phyloP scores from a whole-genome alignment of 305 asterid genomes.

The Andrographis paniculata region DNA sequence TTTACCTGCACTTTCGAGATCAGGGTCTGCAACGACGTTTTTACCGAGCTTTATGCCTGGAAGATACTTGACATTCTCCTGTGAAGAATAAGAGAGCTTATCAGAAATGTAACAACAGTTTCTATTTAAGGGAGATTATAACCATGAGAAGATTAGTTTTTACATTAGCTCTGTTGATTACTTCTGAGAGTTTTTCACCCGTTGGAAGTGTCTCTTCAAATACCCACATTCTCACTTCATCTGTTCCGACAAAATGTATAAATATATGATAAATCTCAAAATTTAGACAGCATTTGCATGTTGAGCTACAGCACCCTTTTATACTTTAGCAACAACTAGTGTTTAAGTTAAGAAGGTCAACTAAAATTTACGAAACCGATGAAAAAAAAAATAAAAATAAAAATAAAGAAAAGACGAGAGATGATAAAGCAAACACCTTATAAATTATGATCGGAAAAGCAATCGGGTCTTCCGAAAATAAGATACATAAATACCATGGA shows the following conservation, averaged over 20 bases:
- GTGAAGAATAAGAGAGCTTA: background rate
- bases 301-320: background rate
- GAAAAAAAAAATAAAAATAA: background rate
- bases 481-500: conserved; percentile 58
- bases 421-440: too few species aligned
- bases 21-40: conserved; percentile 74
- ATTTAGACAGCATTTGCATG: too few species aligned
- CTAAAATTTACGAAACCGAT: background rate
- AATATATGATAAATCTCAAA: too few species aligned
- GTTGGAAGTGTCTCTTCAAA: conserved; percentile 65
- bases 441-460: too few species aligned
- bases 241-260: conserved; percentile 22
- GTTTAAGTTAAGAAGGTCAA: too few species aligned
- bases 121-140: background rate
- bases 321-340: too few species aligned
- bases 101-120: conserved; percentile 5
- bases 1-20: conserved; percentile 66
- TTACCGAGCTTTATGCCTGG: conserved; percentile 77
- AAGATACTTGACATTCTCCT: conserved; percentile 87
- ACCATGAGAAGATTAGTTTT: conserved; percentile 1
- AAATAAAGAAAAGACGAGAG: background rate
- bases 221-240: conserved; percentile 86
- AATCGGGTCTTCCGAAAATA: too few species aligned
- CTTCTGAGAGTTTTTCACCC: conserved; percentile 65
- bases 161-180: conserved; percentile 62